Conservation (phyloP, 306 rosid genomes). For the Begonia fuchsioides region DNA sequence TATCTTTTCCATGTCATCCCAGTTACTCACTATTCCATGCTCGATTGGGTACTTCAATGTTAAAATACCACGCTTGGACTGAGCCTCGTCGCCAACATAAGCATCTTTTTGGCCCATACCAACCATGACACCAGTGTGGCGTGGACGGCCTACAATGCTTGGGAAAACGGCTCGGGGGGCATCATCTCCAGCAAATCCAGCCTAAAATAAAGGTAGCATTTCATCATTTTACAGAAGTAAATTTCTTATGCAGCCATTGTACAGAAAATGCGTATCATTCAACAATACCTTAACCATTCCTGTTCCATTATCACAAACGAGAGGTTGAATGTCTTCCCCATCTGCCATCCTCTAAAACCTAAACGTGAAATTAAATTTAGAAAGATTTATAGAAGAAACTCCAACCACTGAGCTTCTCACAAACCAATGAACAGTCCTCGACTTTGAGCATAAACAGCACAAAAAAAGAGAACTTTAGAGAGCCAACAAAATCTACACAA, state of each 20-base stretch:
- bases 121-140: constrained; percentile 99
- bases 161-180: constrained; percentile 99
- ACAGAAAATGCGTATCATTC: not conserved
- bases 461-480: too few species aligned
- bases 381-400: not conserved
- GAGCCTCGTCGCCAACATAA: constrained; percentile 99
- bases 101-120: constrained; percentile 99
- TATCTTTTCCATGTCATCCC: constrained; percentile 99
- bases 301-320: constrained; percentile 97
- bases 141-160: constrained; percentile 98
- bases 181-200: constrained; percentile 99
- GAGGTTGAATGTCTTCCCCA: constrained; percentile 95
- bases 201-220: constrained; percentile 27
- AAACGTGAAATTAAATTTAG: constrained; percentile 4
- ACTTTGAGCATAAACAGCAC: too few species aligned
- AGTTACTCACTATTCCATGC: constrained; percentile 96
- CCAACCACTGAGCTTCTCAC: too few species aligned
- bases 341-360: constrained; percentile 80
- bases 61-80: constrained; percentile 89
- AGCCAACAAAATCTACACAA: too few species aligned
- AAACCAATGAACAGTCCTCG: too few species aligned
- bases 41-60: constrained; percentile 93
- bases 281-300: constrained; percentile 94
- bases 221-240: not conserved
- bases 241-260: too few species aligned